Percentiles rank a stretch among this genome's conserved stretches.
These are phyloP conservation scores for Wickerhamomyces xylosicus DNA, from an alignment of 805 yeast genomes.

Conservation along the genomic window DNA sequence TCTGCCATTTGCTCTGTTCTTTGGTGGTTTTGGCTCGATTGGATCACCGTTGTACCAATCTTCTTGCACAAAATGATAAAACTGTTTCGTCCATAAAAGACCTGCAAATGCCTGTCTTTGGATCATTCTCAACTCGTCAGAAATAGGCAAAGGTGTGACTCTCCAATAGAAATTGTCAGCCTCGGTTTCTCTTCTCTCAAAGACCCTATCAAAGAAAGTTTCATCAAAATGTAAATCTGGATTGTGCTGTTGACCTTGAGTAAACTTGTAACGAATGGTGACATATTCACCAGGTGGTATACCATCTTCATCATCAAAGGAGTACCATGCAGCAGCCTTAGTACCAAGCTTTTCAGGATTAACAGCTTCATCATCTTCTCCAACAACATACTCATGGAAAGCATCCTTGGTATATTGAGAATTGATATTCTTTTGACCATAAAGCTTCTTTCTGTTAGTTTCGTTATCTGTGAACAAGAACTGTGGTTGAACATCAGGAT, in stretches of 20 bases:
- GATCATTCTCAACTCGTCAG: slow-evolving; percentile 67
- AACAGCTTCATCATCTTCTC: slow-evolving; percentile 44
- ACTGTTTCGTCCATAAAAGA: slow-evolving; percentile 87
- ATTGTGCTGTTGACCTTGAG: slow-evolving; percentile 27
- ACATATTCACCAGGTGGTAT: slow-evolving; percentile 85
- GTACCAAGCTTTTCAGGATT: slow-evolving; percentile 72
- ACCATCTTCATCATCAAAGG: slow-evolving; percentile 66
- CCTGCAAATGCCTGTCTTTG: slow-evolving; percentile 96
- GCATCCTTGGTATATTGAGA: slow-evolving; percentile 75
- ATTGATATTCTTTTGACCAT: slow-evolving; percentile 34
- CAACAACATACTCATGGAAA: slow-evolving; percentile 74
- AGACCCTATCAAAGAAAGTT: slow-evolving; percentile 56
- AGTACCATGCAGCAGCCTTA: slow-evolving; percentile 76
- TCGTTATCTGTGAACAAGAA: slow-evolving; percentile 85
- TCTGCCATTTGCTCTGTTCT: slow-evolving; percentile 76
- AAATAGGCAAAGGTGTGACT: slow-evolving; percentile 74
- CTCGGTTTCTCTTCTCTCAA: slow-evolving; percentile 68
- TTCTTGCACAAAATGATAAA: slow-evolving; percentile 74
- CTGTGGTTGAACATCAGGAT: slow-evolving; percentile 62
- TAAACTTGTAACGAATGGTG: slow-evolving; percentile 68
- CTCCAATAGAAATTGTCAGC: slow-evolving; percentile 92
- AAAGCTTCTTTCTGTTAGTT: slow-evolving; percentile 63
- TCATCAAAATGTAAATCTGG: slow-evolving; percentile 45
- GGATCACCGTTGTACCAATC: slow-evolving; percentile 90
- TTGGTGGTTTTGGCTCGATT: slow-evolving; percentile 66